These are phyloP conservation scores for Bryoerythrophyllum caledonicum DNA, from an alignment of 225 moss, liverwort and hornwort species.

Conservation along the genomic window DNA sequence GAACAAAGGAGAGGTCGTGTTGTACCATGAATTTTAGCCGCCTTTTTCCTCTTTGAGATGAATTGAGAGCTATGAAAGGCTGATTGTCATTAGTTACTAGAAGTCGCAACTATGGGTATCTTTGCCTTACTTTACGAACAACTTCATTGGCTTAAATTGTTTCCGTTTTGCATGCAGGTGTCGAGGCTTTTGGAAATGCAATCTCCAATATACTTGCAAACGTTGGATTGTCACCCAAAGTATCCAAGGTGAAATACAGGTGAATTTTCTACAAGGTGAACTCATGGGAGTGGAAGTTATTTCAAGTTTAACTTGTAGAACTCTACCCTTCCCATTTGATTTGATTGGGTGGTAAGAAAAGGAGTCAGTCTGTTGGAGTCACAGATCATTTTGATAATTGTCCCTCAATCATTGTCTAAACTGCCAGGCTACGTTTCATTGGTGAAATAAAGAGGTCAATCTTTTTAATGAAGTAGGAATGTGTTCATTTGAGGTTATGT, in stretches of 20 bases:
- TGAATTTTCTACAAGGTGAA: conserved; percentile 14
- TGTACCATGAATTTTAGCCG: no score
- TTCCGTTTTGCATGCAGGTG: conserved; percentile 50
- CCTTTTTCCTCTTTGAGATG: no score
- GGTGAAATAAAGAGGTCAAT: background rate
- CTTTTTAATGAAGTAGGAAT: background rate
- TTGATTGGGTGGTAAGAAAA: background rate
- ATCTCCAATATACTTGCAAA: conserved; percentile 65
- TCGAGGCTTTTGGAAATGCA: conserved; percentile 95
- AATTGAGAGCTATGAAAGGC: no score
- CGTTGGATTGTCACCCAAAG: conserved; percentile 51
- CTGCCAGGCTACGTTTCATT: background rate
- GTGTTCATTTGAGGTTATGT: background rate
- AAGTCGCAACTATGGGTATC: no score
- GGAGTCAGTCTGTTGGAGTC: background rate
- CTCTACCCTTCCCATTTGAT: background rate
- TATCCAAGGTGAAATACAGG: conserved; percentile 18
- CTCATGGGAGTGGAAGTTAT: background rate
- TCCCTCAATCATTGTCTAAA: background rate
- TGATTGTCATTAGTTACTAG: no score
- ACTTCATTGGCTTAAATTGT: background rate
- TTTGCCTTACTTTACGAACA: no score
- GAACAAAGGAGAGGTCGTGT: no score
- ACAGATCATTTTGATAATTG: background rate
- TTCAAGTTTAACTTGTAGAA: background rate